Evolutionary conservation across 441 rosid species (phyloP), one percentile per base, ranked within the genome.

Genomic region (Biscutella auriculata): DNA sequence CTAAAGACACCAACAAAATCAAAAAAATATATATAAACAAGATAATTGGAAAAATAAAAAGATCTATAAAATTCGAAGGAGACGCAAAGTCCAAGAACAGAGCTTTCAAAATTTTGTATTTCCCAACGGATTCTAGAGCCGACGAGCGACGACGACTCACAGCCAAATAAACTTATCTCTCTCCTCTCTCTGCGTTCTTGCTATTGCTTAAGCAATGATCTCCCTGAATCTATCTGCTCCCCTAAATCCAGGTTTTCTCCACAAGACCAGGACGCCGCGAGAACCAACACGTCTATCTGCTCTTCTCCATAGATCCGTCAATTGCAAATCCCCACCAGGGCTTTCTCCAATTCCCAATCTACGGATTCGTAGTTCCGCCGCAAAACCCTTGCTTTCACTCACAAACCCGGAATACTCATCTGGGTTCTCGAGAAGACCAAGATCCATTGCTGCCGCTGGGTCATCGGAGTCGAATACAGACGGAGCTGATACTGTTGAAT

Each of bases 401-500:
- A 7, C 27, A 1, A 13, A 35, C 68, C 54, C 40, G 9, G 45
- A 54, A 44, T 7, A 28, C 51, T 33, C 57, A 19, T 47, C 47
- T 67, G 74, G 72, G 61, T 28, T 65, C 14, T 69, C 67, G 40
- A 14, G 73, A 19, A 75, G 67, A 62, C 6, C 62, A 37, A 43
- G 81, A 71, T 77, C 78, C 48, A 49, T 51, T 46, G 19, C 78
- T 42, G 35, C 80, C 21, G 53, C 8, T 7, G 77, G 74, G 5
- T 69, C 81, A 17, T 55, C 91, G 5, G 84, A 72, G 25, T 52
- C 83, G 39, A 74, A 25, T 48, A 81, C 88, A 2, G 86, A 73
- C 53, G 76, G 67, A 42, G 87, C 60, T 14, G 67, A 41, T 15
- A 46, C 65, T 27, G 70, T n/a, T 1, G 71, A 52, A 59, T 11